Percentiles rank a stretch among this genome's conserved stretches.
Conservation (phyloP, 164 flowering plant genomes). For the Saururus chinensis region DNA sequence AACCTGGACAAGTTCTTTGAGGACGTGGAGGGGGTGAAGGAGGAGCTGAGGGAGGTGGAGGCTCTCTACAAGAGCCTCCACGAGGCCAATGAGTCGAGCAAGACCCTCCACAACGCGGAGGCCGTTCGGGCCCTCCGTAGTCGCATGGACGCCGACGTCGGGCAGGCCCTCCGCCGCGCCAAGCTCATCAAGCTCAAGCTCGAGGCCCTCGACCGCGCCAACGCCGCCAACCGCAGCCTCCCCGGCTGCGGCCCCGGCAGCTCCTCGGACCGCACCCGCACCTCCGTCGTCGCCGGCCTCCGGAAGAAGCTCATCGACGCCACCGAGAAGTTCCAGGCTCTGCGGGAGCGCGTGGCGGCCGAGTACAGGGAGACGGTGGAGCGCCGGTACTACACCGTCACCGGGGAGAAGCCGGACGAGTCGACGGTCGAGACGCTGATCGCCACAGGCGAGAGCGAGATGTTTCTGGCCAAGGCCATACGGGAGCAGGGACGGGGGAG, state of each 20-base stretch:
- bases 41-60: slow-evolving; percentile 27
- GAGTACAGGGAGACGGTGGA: slow-evolving; percentile 26
- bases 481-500: slow-evolving; percentile 24
- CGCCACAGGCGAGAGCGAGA: slow-evolving; percentile 25
- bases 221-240: slow-evolving; percentile 23
- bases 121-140: slow-evolving; percentile 22
- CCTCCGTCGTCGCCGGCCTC: slow-evolving; percentile 19
- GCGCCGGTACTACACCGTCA: slow-evolving; percentile 21
- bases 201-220: slow-evolving; percentile 25
- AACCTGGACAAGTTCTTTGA: slow-evolving; percentile 35
- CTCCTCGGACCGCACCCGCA: slow-evolving; percentile 28
- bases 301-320: slow-evolving; percentile 20
- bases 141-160: slow-evolving; percentile 21
- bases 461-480: slow-evolving; percentile 20
- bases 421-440: slow-evolving; percentile 17
- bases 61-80: slow-evolving; percentile 16
- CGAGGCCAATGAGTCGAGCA: slow-evolving; percentile 21
- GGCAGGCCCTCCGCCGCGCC: slow-evolving; percentile 16
- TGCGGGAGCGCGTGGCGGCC: slow-evolving; percentile 10
- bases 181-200: slow-evolving; percentile 23
- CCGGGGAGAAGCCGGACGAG: slow-evolving; percentile 23
- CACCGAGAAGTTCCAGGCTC: slow-evolving; percentile 17
- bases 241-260: slow-evolving; percentile 30
- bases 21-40: slow-evolving; percentile 30
- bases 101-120: slow-evolving; percentile 28